phyloP scores from a whole-genome alignment of 1,284 basidiomycete species.

The Ganoderma meredithae region DNA sequence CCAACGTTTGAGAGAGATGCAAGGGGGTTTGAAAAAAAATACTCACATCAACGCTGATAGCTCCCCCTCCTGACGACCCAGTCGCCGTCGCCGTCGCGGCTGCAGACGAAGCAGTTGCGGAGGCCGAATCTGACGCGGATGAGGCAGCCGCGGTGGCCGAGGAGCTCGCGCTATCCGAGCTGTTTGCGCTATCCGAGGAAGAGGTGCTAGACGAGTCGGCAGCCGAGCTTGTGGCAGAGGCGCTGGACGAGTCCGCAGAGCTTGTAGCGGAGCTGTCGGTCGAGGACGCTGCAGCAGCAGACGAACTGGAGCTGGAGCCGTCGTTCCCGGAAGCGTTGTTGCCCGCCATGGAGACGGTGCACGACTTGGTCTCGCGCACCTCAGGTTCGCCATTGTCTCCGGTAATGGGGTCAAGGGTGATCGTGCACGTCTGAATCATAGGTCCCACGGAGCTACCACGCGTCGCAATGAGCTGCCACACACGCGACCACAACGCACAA shows the following conservation, averaged over 20 bases:
- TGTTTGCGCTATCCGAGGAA: neutral
- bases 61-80: slow-evolving; percentile 18
- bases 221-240: slow-evolving; percentile 21
- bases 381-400: slow-evolving; percentile 54
- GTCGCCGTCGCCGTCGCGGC: slow-evolving; percentile 19
- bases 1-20: neutral
- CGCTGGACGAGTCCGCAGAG: slow-evolving; percentile 12
- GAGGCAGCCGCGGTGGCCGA: slow-evolving; percentile 17
- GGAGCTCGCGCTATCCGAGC: slow-evolving; percentile 18
- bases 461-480: neutral
- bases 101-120: slow-evolving; percentile 19
- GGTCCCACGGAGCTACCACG: slow-evolving; percentile 49
- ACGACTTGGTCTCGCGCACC: slow-evolving; percentile 65
- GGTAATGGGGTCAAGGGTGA: slow-evolving; percentile 62
- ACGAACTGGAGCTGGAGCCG: slow-evolving; percentile 28
- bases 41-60: slow-evolving; percentile 14
- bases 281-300: slow-evolving; percentile 14
- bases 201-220: slow-evolving; percentile 7
- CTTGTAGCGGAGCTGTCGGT: slow-evolving; percentile 27
- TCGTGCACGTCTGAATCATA: slow-evolving; percentile 68
- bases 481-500: slow-evolving; percentile 5
- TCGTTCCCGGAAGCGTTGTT: slow-evolving; percentile 28
- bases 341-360: slow-evolving; percentile 48
- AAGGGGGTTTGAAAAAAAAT: neutral
- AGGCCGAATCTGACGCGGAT: slow-evolving; percentile 10